Evolutionary conservation across 305 asterid species (phyloP), one percentile per base, ranked within the genome.

Genomic region (Nicotiana rustica): DNA sequence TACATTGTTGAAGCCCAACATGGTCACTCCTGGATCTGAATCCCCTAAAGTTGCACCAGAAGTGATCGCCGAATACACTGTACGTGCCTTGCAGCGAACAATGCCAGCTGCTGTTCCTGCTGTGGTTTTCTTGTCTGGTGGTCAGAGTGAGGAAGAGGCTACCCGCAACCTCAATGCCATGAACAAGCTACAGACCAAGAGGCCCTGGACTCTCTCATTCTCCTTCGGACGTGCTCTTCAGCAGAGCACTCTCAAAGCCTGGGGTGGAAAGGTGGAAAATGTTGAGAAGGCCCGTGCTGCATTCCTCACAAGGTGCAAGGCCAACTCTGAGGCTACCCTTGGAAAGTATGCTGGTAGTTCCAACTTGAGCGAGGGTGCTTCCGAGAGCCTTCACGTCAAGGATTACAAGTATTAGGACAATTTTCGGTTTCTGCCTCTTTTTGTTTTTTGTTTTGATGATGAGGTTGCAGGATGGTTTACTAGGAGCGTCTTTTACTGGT

Each of bases 161-260:
- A 89, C 95, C 0, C 35, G 77, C 60, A 91, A 91, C 89, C 93
- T 91, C 49, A 91, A 91, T 36, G 95, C 95, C 73, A 91, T 91
- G 93, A 91, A 91, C 89, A 89, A 89, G 21, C 86, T 91, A 2
- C 82, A 88, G 85, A 81, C 90, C 6, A 94, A 91, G 95, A 94
- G 88, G 87, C 98, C 98, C 3, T 92, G 98, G 98, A 44, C 77
- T 59, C 93, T 94, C 2, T 87, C 95, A 1, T 94, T 92, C 93
- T 94, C 98, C 6, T 94, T 92, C 17, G 98, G 98, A 19, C 95
- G 98, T 68, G 98, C 98, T 19, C 90, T 94, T 55, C 98, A 94
- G 91, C 91, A 88, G 88, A 92, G 97, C 80, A 94, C 98, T 82
- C 93, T 94, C 64, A 94, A 94, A 91, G 89, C 97, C 1, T 94